A percentile compares a stretch with the other conserved stretches of the same genome.
These are phyloP conservation scores for Irpex rosettiformis DNA, from an alignment of 1,284 basidiomycete species.

Conservation along the genomic window DNA sequence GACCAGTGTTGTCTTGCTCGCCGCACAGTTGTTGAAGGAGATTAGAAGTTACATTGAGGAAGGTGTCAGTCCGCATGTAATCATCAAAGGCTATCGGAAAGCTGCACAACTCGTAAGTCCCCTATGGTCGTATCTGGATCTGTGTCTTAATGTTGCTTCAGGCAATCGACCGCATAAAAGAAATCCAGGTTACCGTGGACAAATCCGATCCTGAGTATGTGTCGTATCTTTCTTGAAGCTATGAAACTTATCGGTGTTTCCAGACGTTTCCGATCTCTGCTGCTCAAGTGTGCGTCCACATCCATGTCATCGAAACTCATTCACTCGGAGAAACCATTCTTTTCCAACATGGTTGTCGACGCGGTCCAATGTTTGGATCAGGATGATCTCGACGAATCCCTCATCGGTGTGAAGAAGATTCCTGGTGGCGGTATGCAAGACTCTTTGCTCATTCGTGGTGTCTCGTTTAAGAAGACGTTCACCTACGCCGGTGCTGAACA, in stretches of 20 bases:
- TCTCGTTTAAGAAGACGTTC: slow-evolving; percentile 99
- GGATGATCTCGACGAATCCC: slow-evolving; percentile 90
- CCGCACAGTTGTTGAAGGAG: slow-evolving; percentile 95
- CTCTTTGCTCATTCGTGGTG: slow-evolving; percentile 84
- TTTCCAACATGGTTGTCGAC: slow-evolving; percentile 98
- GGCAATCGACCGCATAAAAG: slow-evolving; percentile 86
- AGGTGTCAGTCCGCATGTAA: slow-evolving; percentile 95
- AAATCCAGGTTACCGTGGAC: slow-evolving; percentile 89
- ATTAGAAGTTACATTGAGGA: slow-evolving; percentile 92
- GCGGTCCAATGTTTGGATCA: slow-evolving; percentile 93
- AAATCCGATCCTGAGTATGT: slow-evolving; percentile 85
- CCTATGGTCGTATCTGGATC: slow-evolving; percentile 4
- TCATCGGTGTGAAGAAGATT: slow-evolving; percentile 99
- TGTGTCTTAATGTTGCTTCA: slow-evolving; percentile 30
- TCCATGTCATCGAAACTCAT: slow-evolving; percentile 99
- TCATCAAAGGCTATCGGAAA: slow-evolving; percentile 94
- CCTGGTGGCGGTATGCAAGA: slow-evolving; percentile 99
- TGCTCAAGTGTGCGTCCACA: slow-evolving; percentile 96
- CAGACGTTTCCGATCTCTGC: slow-evolving; percentile 89
- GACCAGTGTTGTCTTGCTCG: slow-evolving; percentile 91
- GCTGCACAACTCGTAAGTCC: slow-evolving; percentile 79
- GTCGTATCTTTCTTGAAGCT: not conserved
- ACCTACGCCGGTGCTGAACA: slow-evolving; percentile 99
- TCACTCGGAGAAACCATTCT: slow-evolving; percentile 98
- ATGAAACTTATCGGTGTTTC: not conserved